These are phyloP conservation scores for Agaricus blazei DNA, from an alignment of 768 basidiomycete species.

Conservation along the genomic window DNA sequence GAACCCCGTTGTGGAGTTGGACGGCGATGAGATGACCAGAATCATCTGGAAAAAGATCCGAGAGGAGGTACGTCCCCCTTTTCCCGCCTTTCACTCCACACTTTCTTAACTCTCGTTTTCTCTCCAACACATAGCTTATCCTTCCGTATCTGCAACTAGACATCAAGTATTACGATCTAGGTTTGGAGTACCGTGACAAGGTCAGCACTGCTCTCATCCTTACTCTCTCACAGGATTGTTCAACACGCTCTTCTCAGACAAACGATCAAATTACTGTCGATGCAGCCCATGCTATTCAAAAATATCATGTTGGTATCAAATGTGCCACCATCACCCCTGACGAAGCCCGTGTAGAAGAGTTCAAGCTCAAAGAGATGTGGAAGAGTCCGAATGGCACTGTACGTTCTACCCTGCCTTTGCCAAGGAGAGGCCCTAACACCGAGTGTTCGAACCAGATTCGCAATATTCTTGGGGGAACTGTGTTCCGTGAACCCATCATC, in stretches of 20 bases:
- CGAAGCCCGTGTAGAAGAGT: conserved; percentile 93
- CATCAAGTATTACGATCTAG: conserved; percentile 98
- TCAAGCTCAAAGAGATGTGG: conserved; percentile 99
- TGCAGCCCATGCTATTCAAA: conserved; percentile 88
- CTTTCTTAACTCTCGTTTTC: neutral
- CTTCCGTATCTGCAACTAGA: conserved; percentile 92
- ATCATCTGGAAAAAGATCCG: conserved; percentile 99
- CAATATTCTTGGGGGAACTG: conserved; percentile 96
- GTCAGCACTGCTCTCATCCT: conserved; percentile 31
- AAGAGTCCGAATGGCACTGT: conserved; percentile 94
- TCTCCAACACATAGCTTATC: conserved; percentile 62
- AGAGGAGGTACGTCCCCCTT: conserved; percentile 64
- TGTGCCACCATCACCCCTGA: conserved; percentile 99
- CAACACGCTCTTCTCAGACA: conserved; percentile 47
- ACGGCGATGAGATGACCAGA: conserved; percentile 98
- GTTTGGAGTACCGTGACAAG: conserved; percentile 87
- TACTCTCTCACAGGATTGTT: neutral
- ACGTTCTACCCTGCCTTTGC: conserved; percentile 20
- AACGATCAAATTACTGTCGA: conserved; percentile 92
- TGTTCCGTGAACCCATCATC: conserved; percentile 98
- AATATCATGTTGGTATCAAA: conserved; percentile 97
- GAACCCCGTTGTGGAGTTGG: conserved; percentile 91
- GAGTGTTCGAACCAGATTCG: conserved; percentile 57
- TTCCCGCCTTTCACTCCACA: neutral
- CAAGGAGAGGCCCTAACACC: neutral